Percentiles rank a stretch among this genome's conserved stretches.
Conservation (phyloP, 495 filamentous ascomycete species). For the Penicillium robsamsonii region DNA sequence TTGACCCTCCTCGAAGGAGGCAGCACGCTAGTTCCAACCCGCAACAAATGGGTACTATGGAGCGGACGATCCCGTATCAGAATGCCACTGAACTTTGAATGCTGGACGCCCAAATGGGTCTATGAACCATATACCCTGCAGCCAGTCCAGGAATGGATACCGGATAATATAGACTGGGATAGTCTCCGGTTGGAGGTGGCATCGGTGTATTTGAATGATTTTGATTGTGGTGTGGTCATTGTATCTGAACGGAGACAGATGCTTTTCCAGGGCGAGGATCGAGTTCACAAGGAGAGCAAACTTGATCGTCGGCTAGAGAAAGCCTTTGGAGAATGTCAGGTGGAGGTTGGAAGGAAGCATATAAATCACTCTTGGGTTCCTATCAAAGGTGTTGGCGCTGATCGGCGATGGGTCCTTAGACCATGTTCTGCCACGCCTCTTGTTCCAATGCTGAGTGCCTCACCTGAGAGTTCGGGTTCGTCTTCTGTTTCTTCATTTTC, state of each 20-base stretch:
- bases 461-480: not conserved
- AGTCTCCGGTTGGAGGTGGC: slow-evolving; percentile 12
- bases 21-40: slow-evolving; percentile 8
- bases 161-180: slow-evolving; percentile 12
- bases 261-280: slow-evolving; percentile 9
- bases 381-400: slow-evolving; percentile 9
- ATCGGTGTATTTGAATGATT: slow-evolving; percentile 11
- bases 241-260: slow-evolving; percentile 9
- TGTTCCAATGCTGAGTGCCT: not conserved
- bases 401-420: slow-evolving; percentile 4
- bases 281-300: slow-evolving; percentile 4
- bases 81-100: slow-evolving; percentile 8
- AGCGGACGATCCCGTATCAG: slow-evolving; percentile 7
- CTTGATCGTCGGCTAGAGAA: slow-evolving; percentile 4
- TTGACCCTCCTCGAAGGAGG: slow-evolving; percentile 5
- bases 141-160: slow-evolving; percentile 4
- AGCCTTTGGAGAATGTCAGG: slow-evolving; percentile 4
- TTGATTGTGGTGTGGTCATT: slow-evolving; percentile 9
- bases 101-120: slow-evolving; percentile 7
- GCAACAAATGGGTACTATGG: slow-evolving; percentile 13
- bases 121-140: slow-evolving; percentile 4
- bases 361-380: slow-evolving; percentile 8
- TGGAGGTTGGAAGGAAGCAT: slow-evolving; percentile 7
- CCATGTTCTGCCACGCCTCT: slow-evolving; percentile 12
- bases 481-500: not conserved